Conservation (phyloP, 2,329 filamentous ascomycete species). For the Akanthomyces dipterigenus region DNA sequence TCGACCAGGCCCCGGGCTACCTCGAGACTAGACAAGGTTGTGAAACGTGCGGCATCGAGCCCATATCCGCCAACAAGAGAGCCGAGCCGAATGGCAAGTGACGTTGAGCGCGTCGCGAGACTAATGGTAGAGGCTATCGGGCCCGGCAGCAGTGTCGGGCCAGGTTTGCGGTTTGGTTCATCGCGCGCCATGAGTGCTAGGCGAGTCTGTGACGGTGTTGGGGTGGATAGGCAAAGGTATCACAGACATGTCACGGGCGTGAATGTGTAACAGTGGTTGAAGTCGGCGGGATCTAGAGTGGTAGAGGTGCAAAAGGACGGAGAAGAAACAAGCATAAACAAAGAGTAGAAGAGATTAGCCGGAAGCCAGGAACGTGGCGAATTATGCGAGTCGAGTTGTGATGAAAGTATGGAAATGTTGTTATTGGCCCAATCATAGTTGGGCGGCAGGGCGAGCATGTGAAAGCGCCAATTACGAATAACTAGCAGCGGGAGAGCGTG, state of each 20-base stretch:
- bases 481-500: background rate
- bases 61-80: slow-evolving; percentile 45
- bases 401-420: background rate
- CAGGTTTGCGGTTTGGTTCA: slow-evolving; percentile 17
- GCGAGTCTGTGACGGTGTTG: background rate
- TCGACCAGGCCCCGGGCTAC: slow-evolving; percentile 49
- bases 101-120: slow-evolving; percentile 53
- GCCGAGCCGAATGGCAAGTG: slow-evolving; percentile 47
- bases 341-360: background rate
- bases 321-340: background rate
- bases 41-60: slow-evolving; percentile 47
- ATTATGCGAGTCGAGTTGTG: background rate
- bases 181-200: slow-evolving; percentile 1
- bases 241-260: background rate
- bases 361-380: slow-evolving; percentile 6
- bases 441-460: slow-evolving; percentile 3
- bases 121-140: slow-evolving; percentile 54
- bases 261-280: background rate
- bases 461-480: background rate
- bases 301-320: background rate
- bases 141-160: slow-evolving; percentile 47
- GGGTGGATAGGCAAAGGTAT: background rate
- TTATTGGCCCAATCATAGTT: background rate
- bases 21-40: slow-evolving; percentile 51
- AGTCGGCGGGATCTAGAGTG: background rate